Evolutionary conservation across 208 protist genomes (phyloP).

Genomic region (Acanthamoeba castellanii): DNA sequence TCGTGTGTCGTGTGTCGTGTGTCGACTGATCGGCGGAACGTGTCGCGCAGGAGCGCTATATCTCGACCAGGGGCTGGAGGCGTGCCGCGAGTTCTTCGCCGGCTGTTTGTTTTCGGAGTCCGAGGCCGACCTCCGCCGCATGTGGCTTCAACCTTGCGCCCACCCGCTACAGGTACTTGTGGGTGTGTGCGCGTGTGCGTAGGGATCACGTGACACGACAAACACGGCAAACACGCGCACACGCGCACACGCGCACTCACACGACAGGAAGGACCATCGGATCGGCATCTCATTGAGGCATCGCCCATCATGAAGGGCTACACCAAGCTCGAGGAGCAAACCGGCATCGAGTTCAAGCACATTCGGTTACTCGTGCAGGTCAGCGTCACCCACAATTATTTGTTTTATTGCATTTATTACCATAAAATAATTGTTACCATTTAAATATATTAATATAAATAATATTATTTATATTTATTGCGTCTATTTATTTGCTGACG

Average conservation of each 20-base stretch:
- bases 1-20: neutral
- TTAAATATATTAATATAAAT: neutral
- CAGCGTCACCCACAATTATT: neutral
- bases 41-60: neutral
- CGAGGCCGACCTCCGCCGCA: conserved; percentile 14
- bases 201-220: neutral
- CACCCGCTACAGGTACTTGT: neutral
- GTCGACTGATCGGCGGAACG: neutral
- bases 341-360: conserved; percentile 8
- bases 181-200: neutral
- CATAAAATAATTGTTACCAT: no score
- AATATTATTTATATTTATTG: neutral
- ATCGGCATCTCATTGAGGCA: neutral
- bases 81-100: conserved; percentile 11
- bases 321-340: neutral
- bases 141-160: neutral
- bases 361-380: conserved; percentile 8
- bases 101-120: neutral
- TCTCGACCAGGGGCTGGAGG: conserved; percentile 27
- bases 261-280: neutral
- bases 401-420: neutral
- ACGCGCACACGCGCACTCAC: no score
- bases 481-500: neutral
- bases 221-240: no score
- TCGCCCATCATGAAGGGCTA: conserved; percentile 20